Conservation (phyloP, 805 yeast genomes). For the Tetrapisispora nanseiensis region DNA sequence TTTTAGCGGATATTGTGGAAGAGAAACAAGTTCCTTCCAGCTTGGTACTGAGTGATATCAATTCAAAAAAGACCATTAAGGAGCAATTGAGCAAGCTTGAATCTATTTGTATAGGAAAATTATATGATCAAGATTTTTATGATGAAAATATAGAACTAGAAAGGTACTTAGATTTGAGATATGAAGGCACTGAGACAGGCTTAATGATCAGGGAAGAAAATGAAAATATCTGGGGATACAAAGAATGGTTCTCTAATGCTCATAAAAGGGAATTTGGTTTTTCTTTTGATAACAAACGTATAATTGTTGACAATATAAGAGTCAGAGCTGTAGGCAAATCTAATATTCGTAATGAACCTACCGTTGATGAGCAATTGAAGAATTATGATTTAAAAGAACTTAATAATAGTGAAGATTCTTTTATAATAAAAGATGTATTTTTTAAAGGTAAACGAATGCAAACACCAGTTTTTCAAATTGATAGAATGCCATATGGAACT, state of each 20-base stretch:
- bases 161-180: conserved; percentile 65
- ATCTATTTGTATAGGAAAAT: conserved; percentile 16
- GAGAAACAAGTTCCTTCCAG: conserved; percentile 72
- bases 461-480: conserved; percentile 48
- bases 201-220: conserved; percentile 48
- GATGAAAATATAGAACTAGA: conserved; percentile 42
- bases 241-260: conserved; percentile 38
- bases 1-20: conserved; percentile 74
- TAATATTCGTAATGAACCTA: conserved; percentile 31
- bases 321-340: conserved; percentile 66
- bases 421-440: conserved; percentile 39
- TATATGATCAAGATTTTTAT: conserved; percentile 45
- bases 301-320: conserved; percentile 63
- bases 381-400: conserved; percentile 20
- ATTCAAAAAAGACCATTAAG: conserved; percentile 29
- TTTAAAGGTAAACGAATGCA: conserved; percentile 43
- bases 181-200: conserved; percentile 83
- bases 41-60: conserved; percentile 28
- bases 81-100: conserved; percentile 39
- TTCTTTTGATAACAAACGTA: conserved; percentile 43
- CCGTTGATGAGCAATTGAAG: conserved; percentile 45
- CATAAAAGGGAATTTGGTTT: conserved; percentile 73
- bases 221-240: conserved; percentile 27
- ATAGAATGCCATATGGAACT: conserved; percentile 44
- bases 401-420: conserved; percentile 22